A percentile compares a stretch with the other conserved stretches of the same genome.
Evolutionary conservation across 441 rosid genomes (phyloP).

Genomic region (Dalechampia spathulata): DNA sequence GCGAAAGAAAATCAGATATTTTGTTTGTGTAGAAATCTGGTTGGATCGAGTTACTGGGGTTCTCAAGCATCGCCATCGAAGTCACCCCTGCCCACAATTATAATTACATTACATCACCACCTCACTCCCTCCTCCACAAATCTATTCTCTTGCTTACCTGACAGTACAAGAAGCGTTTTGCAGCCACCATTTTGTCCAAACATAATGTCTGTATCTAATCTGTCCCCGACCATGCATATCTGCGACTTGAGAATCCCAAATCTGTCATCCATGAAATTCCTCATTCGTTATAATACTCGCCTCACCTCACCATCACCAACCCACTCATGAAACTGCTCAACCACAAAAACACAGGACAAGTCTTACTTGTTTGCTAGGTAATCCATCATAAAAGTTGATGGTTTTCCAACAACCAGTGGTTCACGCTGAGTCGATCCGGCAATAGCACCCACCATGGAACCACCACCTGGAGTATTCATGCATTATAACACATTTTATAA

Average conservation of each 20-base stretch:
- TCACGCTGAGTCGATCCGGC: conserved; percentile 67
- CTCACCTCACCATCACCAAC: background rate
- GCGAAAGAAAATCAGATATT: conserved; percentile 62
- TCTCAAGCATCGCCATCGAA: conserved; percentile 49
- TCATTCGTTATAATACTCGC: no score
- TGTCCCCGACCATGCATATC: conserved; percentile 98
- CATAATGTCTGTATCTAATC: conserved; percentile 87
- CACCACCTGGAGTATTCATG: conserved; percentile 59
- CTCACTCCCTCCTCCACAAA: no score
- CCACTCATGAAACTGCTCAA: background rate
- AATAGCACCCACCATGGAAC: conserved; percentile 90
- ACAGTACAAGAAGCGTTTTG: conserved; percentile 89
- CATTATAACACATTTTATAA: background rate
- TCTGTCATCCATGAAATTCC: conserved; percentile 30
- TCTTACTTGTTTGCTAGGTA: conserved; percentile 71
- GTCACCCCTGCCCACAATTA: conserved; percentile 54
- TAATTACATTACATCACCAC: no score
- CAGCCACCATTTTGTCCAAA: conserved; percentile 90
- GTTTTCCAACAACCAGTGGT: conserved; percentile 88
- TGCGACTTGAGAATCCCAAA: conserved; percentile 50
- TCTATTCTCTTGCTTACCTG: conserved; percentile 52
- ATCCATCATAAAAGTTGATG: conserved; percentile 93
- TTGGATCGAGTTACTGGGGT: conserved; percentile 43
- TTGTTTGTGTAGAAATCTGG: conserved; percentile 75
- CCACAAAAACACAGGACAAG: background rate